Conservation (phyloP, 2,329 filamentous ascomycete species). For the Blumeria graminis region DNA sequence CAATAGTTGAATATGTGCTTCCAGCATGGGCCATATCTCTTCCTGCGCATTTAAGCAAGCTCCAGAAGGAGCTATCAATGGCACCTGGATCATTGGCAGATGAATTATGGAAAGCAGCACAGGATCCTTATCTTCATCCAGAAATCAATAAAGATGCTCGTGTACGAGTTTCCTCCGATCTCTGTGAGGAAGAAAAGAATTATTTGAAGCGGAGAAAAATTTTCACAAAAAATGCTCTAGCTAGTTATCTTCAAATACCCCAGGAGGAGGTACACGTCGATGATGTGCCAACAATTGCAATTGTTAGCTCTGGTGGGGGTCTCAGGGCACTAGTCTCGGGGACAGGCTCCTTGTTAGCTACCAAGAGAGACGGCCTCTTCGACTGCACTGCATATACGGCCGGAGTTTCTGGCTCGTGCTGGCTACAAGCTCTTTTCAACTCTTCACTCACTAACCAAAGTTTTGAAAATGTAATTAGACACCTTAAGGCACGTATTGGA, state of each 20-base stretch:
- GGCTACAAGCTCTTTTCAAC: slow-evolving; percentile 74
- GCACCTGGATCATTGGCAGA: slow-evolving; percentile 69
- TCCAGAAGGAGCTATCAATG: slow-evolving; percentile 73
- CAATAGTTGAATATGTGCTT: slow-evolving; percentile 44
- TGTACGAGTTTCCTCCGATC: slow-evolving; percentile 57
- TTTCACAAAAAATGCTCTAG: slow-evolving; percentile 48
- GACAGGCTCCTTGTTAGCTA: slow-evolving; percentile 63
- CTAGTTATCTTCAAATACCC: slow-evolving; percentile 55
- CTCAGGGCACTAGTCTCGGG: slow-evolving; percentile 76
- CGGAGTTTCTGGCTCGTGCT: slow-evolving; percentile 87
- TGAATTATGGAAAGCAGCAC: slow-evolving; percentile 81
- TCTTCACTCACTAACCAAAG: slow-evolving; percentile 49
- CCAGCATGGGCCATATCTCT: slow-evolving; percentile 63
- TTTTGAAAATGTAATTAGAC: slow-evolving; percentile 48
- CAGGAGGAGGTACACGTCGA: slow-evolving; percentile 72
- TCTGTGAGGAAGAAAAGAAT: slow-evolving; percentile 62
- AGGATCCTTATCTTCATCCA: slow-evolving; percentile 60
- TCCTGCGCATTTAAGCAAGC: slow-evolving; percentile 54
- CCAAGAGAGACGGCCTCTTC: slow-evolving; percentile 69
- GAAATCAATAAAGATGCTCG: slow-evolving; percentile 64
- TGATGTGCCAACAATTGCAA: slow-evolving; percentile 77
- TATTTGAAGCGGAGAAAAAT: slow-evolving; percentile 47
- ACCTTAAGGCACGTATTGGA: slow-evolving; percentile 63
- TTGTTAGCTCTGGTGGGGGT: slow-evolving; percentile 85
- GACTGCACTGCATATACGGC: slow-evolving; percentile 90